These are phyloP conservation scores for Coemansia guatemalensis DNA, from an alignment of 192 early-diverging fungal species.

Conservation along the genomic window DNA sequence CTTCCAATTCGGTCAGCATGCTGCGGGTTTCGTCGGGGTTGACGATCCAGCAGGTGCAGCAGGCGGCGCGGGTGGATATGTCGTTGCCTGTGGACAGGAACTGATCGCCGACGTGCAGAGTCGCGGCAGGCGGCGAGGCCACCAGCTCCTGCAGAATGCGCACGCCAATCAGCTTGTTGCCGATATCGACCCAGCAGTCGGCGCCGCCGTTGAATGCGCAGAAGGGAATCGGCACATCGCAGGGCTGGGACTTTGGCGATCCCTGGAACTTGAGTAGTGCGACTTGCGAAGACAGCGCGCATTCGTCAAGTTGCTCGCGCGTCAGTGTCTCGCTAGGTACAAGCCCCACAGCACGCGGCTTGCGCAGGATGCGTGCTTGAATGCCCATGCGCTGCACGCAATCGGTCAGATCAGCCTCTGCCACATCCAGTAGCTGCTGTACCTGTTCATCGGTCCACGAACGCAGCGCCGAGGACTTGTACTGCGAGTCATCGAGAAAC, in stretches of 20 bases:
- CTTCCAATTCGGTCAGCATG: constrained; percentile 65
- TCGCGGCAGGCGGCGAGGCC: constrained; percentile 57
- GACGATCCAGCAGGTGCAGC: constrained; percentile 89
- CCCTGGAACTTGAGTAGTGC: constrained; percentile 58
- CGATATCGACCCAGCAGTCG: constrained; percentile 93
- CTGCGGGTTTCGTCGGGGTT: constrained; percentile 80
- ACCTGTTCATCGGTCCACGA: constrained; percentile 60
- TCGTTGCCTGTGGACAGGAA: constrained; percentile 93
- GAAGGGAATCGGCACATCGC: constrained; percentile 71
- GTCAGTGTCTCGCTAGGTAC: constrained; percentile 63
- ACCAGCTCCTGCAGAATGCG: constrained; percentile 72
- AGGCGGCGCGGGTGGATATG: constrained; percentile 76
- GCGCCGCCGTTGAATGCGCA: constrained; percentile 92
- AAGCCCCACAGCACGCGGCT: constrained; percentile 75
- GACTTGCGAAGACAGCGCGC: constrained; percentile 72
- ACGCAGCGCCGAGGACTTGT: constrained; percentile 25
- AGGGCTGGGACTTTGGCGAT: constrained; percentile 55
- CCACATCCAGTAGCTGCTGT: constrained; percentile 70
- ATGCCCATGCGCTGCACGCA: constrained; percentile 68
- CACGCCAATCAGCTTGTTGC: constrained; percentile 93
- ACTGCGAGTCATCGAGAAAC: constrained; percentile 59
- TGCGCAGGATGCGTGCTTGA: constrained; percentile 66
- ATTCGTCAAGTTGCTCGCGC: constrained; percentile 86
- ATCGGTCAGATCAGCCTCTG: constrained; percentile 63
- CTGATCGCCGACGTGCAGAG: constrained; percentile 90